phyloP scores from a whole-genome alignment of 2,329 filamentous ascomycete genomes.

The Furcasterigmium furcatum region DNA sequence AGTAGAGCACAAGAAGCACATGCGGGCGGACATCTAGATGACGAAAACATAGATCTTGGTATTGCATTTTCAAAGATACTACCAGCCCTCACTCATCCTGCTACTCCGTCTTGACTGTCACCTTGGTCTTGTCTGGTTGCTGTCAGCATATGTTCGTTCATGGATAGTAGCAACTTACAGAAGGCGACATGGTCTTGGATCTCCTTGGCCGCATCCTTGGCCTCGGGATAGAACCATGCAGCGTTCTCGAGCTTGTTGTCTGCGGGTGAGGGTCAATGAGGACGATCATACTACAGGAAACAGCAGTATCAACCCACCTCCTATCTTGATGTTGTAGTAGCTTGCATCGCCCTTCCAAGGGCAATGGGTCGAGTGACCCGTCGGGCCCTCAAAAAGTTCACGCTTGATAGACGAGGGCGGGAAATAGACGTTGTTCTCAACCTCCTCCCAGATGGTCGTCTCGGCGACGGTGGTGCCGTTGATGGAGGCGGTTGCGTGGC shows the following conservation, averaged over 20 bases:
- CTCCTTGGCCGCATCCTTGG: constrained; percentile 41
- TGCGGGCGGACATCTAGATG: background rate
- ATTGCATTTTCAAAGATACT: background rate
- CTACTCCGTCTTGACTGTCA: constrained; percentile 17
- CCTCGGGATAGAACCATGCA: constrained; percentile 56
- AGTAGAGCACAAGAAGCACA: constrained; percentile 7
- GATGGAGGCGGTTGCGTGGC: constrained; percentile 39
- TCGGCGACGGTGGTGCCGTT: constrained; percentile 48
- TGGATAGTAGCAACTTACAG: too few species aligned
- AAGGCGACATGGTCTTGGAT: constrained; percentile 57
- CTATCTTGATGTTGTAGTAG: constrained; percentile 51
- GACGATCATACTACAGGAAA: background rate
- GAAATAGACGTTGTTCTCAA: constrained; percentile 59
- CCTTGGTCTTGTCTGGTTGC: constrained; percentile 28
- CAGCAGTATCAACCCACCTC: constrained; percentile 28
- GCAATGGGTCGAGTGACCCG: constrained; percentile 45
- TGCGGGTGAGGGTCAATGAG: constrained; percentile 13
- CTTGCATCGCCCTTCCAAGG: constrained; percentile 56
- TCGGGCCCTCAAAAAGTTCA: constrained; percentile 37
- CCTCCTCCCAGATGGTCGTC: constrained; percentile 44
- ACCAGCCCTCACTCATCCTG: background rate
- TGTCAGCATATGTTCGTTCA: constrained; percentile 7
- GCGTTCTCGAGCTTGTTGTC: constrained; percentile 46
- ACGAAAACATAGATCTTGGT: too few species aligned
- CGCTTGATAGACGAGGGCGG: constrained; percentile 41